A percentile compares a stretch with the other conserved stretches of the same genome.
Evolutionary conservation across 2,329 filamentous ascomycete species (phyloP).

Genomic region (Onygenales sp.): DNA sequence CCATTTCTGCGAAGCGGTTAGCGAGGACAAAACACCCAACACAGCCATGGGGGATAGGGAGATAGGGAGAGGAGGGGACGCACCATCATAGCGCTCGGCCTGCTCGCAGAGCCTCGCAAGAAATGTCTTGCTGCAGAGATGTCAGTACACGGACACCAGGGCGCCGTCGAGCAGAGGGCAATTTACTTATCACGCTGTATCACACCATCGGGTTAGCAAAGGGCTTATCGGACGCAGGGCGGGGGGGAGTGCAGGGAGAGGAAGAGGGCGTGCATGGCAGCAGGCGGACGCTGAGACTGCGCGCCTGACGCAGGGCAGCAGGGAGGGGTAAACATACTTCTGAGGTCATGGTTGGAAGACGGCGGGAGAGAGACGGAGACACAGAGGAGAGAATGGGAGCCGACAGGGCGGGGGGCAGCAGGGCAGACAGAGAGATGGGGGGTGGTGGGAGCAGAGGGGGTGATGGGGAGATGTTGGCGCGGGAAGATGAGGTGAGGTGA

Average conservation of each 20-base stretch:
- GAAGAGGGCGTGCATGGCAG: slow-evolving; percentile 15
- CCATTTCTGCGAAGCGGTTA: slow-evolving; percentile 60
- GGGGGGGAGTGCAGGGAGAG: slow-evolving; percentile 7
- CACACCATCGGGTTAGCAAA: slow-evolving; percentile 20
- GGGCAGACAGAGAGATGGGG: slow-evolving; percentile 5
- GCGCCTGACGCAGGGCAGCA: slow-evolving; percentile 23
- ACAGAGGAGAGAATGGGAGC: slow-evolving; percentile 11
- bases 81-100: slow-evolving; percentile 98
- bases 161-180: slow-evolving; percentile 21
- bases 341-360: slow-evolving; percentile 46
- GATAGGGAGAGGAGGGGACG: slow-evolving; percentile 21
- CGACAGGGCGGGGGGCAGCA: slow-evolving; percentile 4
- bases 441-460: slow-evolving; percentile 5
- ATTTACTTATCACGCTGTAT: slow-evolving; percentile 60
- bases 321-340: slow-evolving; percentile 43
- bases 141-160: slow-evolving; percentile 25
- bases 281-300: slow-evolving; percentile 16
- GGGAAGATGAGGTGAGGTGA: too few species aligned
- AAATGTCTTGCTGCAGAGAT: slow-evolving; percentile 84
- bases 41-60: neutral
- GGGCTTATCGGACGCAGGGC: slow-evolving; percentile 29
- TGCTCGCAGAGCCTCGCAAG: slow-evolving; percentile 99
- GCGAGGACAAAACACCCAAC: slow-evolving; percentile 9
- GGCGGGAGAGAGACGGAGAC: slow-evolving; percentile 41
- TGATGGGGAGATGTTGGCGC: neutral